Conservation (phyloP, 2,329 filamentous ascomycete species). For the Exserohilum rostratum region DNA sequence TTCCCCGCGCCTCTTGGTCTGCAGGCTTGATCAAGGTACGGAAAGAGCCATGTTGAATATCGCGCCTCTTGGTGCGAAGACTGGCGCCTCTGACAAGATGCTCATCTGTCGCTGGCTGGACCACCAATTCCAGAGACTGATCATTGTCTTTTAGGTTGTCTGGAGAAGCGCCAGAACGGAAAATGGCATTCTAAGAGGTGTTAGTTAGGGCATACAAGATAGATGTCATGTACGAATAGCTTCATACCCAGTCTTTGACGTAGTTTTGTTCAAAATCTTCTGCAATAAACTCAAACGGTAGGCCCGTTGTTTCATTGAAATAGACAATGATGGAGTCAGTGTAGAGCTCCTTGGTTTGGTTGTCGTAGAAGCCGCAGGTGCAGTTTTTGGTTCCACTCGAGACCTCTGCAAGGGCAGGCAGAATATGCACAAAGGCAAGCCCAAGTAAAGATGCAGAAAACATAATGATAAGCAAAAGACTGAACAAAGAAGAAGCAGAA, state of each 20-base stretch:
- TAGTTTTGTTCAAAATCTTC: slow-evolving; percentile 53
- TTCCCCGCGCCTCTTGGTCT: slow-evolving; percentile 45
- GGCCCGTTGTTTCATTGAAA: slow-evolving; percentile 55
- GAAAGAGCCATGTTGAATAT: slow-evolving; percentile 58
- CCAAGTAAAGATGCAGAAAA: slow-evolving; percentile 13
- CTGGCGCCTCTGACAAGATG: slow-evolving; percentile 55
- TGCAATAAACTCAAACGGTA: slow-evolving; percentile 48
- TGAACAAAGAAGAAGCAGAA: neutral
- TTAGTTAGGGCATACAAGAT: neutral
- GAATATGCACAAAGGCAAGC: slow-evolving; percentile 21
- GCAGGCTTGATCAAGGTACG: slow-evolving; percentile 52
- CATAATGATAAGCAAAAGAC: slow-evolving; percentile 24
- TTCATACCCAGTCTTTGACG: slow-evolving; percentile 52
- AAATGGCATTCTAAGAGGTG: slow-evolving; percentile 44
- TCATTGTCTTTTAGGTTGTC: slow-evolving; percentile 49
- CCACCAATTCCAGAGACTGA: slow-evolving; percentile 44
- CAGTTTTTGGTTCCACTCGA: slow-evolving; percentile 41
- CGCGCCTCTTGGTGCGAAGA: slow-evolving; percentile 52
- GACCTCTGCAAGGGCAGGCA: slow-evolving; percentile 26
- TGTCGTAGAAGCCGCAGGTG: slow-evolving; percentile 56
- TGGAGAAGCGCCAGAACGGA: slow-evolving; percentile 51
- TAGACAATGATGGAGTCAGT: slow-evolving; percentile 58
- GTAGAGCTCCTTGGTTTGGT: slow-evolving; percentile 47
- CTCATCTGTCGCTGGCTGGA: slow-evolving; percentile 40
- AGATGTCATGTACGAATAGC: neutral